A percentile compares a stretch with the other conserved stretches of the same genome.
Evolutionary conservation across 306 rosid genomes (phyloP).

Genomic region (Luffa aegyptiaca): DNA sequence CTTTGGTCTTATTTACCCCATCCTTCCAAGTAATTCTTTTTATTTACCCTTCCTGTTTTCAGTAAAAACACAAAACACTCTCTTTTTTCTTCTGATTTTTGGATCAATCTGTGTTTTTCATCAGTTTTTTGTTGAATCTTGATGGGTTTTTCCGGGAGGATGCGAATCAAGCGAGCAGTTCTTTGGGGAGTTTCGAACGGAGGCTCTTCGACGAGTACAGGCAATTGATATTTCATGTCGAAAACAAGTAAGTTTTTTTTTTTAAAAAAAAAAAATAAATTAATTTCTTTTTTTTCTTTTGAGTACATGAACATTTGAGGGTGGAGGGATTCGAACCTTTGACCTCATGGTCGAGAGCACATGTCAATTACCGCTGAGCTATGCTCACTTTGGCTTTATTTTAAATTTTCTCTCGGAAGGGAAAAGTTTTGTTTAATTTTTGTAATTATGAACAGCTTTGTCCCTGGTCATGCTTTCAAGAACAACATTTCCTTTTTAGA

Average conservation of each 20-base stretch:
- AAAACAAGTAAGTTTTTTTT: neutral
- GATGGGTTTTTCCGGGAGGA: constrained; percentile 4
- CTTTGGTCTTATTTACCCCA: constrained; percentile 3
- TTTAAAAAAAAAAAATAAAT: too few species aligned
- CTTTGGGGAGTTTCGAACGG: neutral
- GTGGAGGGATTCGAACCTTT: too few species aligned
- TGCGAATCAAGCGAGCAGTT: neutral
- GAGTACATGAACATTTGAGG: too few species aligned
- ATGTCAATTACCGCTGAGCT: too few species aligned
- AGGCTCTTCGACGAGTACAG: constrained; percentile 3
- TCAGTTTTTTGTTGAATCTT: neutral
- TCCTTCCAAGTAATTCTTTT: neutral
- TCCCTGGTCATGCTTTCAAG: constrained; percentile 10
- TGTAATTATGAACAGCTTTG: neutral
- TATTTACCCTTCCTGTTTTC: too few species aligned
- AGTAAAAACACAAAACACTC: too few species aligned
- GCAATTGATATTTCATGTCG: neutral
- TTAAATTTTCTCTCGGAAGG: neutral
- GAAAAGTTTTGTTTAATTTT: neutral
- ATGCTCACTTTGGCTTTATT: too few species aligned
- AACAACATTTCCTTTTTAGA: constrained; percentile 1
- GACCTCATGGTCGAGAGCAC: too few species aligned
- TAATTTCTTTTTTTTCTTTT: too few species aligned
- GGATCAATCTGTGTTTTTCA: neutral
- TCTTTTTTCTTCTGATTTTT: neutral